Base-by-base conservation (phyloP, 352 stramenopile species). In the Phytophthora melonis region DNA sequence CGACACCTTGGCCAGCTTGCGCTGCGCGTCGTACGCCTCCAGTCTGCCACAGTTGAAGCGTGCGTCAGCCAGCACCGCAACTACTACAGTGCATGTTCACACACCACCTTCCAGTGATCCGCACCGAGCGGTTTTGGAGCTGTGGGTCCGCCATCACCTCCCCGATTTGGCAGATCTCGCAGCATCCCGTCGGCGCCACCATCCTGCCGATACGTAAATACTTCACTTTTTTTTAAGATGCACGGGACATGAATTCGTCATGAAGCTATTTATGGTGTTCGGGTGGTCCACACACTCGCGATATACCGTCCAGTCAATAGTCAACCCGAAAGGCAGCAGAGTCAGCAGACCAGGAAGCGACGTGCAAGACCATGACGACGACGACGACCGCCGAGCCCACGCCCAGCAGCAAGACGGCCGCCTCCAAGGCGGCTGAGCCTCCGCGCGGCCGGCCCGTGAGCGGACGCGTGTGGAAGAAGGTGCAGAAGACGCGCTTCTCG, bases 401-500 rank as follows among this genome's bases (percentile, higher is more conserved):
- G 62, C 52, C 55, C 10, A 63, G 50, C 69, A 66, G 66, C 6
- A 64, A 47, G 58, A 63, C 27, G 2, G 43, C 62, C 14, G 59
- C 54, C 13, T 8, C 16, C 6, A 73, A 72, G 39, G 45, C 62
- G 14, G 66, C 76, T 8, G 53, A 61, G 47, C 61, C 80, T 23
- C 83, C 87, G 34, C 83, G 87, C 41, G 88, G 90, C 5, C 79
- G 84, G 45, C 79, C 86, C 30, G 86, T 94, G 66, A 96, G 90
- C 65, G 88, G 88, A 6, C 88, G 88, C 56, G 76, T 81, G 60
- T 96, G 90, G 90, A 96, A 96, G 78, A 94, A 90, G 63, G 80
- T 87, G 70, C 88, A 96, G 80, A 93, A 86, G 68, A 83, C 77
- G 68, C 86, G 89, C 55, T 95, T 95, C 73, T 95, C 88, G 64